Percentiles rank a stretch among this genome's conserved stretches.
phyloP scores from a whole-genome alignment of 306 rosid genomes.

The Herpetospermum pedunculosum region DNA sequence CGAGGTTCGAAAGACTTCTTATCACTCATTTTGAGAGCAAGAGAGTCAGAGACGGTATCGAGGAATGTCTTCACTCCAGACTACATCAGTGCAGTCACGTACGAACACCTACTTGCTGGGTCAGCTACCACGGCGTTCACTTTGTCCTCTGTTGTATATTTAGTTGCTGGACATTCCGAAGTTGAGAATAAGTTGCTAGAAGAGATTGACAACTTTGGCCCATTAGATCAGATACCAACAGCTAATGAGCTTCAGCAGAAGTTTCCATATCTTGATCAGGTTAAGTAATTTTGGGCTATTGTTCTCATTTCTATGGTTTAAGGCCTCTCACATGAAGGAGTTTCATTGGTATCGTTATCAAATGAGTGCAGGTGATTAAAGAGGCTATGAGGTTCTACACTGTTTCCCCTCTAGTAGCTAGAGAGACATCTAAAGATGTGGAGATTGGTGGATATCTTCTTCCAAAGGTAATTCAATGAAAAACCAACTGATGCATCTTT shows the following conservation, averaged over 20 bases:
- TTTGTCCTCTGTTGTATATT: constrained; percentile 53
- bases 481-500: neutral
- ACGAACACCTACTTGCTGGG: constrained; percentile 88
- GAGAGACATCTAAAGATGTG: constrained; percentile 71
- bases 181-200: constrained; percentile 58
- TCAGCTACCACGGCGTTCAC: constrained; percentile 86
- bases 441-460: constrained; percentile 87
- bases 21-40: constrained; percentile 59
- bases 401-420: constrained; percentile 83
- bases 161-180: constrained; percentile 70
- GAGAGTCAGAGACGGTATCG: constrained; percentile 42
- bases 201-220: constrained; percentile 67
- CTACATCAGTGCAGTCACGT: constrained; percentile 69
- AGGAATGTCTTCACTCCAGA: constrained; percentile 52
- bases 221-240: constrained; percentile 34
- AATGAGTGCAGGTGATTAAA: constrained; percentile 59
- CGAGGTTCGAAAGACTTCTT: constrained; percentile 64
- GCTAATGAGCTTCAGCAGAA: constrained; percentile 61
- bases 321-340: neutral
- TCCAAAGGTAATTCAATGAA: constrained; percentile 48
- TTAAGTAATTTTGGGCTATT: neutral
- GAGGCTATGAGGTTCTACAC: constrained; percentile 74
- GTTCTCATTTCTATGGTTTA: neutral
- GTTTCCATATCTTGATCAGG: constrained; percentile 87
- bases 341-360: neutral